Evolutionary conservation across 2,329 filamentous ascomycete genomes (phyloP).

Genomic region (Pseudocercospora fuligena): DNA sequence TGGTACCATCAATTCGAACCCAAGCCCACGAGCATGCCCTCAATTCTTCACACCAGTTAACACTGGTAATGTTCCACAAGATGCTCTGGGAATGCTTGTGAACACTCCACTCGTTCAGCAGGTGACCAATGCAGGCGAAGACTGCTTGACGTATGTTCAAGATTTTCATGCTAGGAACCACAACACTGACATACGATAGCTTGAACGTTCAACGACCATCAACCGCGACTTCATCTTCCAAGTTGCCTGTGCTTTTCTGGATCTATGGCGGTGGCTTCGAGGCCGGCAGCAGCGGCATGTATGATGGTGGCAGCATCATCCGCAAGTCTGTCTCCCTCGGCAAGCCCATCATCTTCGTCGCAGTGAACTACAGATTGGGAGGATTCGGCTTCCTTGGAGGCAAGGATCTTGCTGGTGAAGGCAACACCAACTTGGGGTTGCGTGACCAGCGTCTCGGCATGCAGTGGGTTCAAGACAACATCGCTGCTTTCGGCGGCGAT

Average conservation of each 20-base stretch:
- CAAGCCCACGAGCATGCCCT: conserved; percentile 67
- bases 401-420: conserved; percentile 41
- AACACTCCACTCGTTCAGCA: conserved; percentile 48
- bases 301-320: conserved; percentile 49
- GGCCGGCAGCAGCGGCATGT: conserved; percentile 45
- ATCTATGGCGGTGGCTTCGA: conserved; percentile 54
- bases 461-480: conserved; percentile 38
- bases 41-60: conserved; percentile 61
- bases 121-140: conserved; percentile 45
- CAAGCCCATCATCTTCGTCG: conserved; percentile 74
- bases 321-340: conserved; percentile 51
- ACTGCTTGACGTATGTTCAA: conserved; percentile 43
- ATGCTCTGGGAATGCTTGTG: conserved; percentile 45
- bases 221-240: conserved; percentile 42
- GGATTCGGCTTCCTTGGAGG: conserved; percentile 44
- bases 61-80: conserved; percentile 39
- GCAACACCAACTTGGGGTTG: conserved; percentile 42
- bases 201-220: conserved; percentile 47
- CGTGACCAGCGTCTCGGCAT: conserved; percentile 39
- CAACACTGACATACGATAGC: not conserved
- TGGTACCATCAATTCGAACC: conserved; percentile 66
- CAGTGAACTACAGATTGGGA: conserved; percentile 68
- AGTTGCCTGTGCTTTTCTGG: conserved; percentile 56
- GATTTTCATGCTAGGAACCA: not conserved
- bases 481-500: conserved; percentile 14